phyloP scores from a whole-genome alignment of 2,329 filamentous ascomycete species.

The Allantophomopsis cytisporea region DNA sequence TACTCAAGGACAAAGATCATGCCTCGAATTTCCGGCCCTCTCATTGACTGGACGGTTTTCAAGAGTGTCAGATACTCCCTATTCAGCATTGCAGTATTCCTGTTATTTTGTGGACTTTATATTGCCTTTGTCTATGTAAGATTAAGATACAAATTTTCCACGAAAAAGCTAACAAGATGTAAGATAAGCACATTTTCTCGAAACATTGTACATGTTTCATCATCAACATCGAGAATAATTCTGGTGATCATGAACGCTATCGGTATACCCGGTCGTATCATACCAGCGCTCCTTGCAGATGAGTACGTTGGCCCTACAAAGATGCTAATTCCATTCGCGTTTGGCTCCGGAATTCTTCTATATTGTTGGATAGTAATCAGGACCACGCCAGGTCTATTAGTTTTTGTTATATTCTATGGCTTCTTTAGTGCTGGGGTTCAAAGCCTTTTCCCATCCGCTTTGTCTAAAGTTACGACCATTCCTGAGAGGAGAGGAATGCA shows the following conservation, averaged over 20 bases:
- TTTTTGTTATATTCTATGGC: slow-evolving; percentile 36
- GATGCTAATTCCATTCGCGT: slow-evolving; percentile 28
- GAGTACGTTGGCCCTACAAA: slow-evolving; percentile 36
- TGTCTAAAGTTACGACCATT: slow-evolving; percentile 35
- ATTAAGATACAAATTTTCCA: too few species aligned
- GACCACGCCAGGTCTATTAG: slow-evolving; percentile 27
- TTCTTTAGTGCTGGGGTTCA: slow-evolving; percentile 34
- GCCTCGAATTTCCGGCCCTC: slow-evolving; percentile 24
- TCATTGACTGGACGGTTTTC: slow-evolving; percentile 30
- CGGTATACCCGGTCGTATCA: slow-evolving; percentile 30
- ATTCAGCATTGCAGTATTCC: slow-evolving; percentile 27
- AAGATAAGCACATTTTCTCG: slow-evolving; percentile 23
- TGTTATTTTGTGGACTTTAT: slow-evolving; percentile 12
- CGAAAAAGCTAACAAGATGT: too few species aligned
- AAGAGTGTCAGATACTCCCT: slow-evolving; percentile 28
- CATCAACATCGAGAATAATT: slow-evolving; percentile 30
- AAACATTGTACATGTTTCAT: slow-evolving; percentile 21
- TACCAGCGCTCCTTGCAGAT: slow-evolving; percentile 33
- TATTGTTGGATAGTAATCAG: slow-evolving; percentile 35
- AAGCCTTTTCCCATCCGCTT: slow-evolving; percentile 34
- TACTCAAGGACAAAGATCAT: slow-evolving; percentile 11
- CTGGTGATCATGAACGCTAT: slow-evolving; percentile 39
- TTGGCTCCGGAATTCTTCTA: slow-evolving; percentile 18
- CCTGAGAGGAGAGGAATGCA: slow-evolving; percentile 36
- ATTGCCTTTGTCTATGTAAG: background rate